Evolutionary conservation across 805 yeast genomes (phyloP), one percentile per base, ranked within the genome.

Genomic region (Yueomyces sinensis): DNA sequence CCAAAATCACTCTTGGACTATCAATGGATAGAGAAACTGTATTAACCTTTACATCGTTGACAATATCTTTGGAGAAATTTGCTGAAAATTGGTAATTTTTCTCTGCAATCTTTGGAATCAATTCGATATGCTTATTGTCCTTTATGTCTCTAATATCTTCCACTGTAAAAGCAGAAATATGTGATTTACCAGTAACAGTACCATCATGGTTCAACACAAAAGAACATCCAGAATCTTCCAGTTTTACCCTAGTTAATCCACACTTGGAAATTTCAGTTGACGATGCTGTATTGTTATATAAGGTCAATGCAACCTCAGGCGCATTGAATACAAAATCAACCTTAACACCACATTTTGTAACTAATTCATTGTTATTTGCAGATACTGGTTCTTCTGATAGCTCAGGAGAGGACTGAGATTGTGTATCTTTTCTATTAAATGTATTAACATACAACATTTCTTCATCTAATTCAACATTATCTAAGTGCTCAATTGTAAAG

Each of bases 1-100:
- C 95, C 20, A 91, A 53, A 32, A 91, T 75, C 9, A 80, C 68
- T 37, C 70, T 72, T 0, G 96, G 96, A 41, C 78, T 80, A 39
- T 83, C 94, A 9, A 89, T 68, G 0, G 84, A 73, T 4, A 80
- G 49, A 47, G 76, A 66, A 3, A 70, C 50, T 16, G 72, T 68
- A 4, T 72, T 63, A 27, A 65, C 56, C 34, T 66, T 64, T n/a
- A 57, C 53, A 0, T 46, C 42, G 2, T 50, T 56, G 3, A 54
- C 49, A 2, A 69, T 72, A 33, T 58, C 65, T 0, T 76, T 63
- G 0, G 58, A 45, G 0, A 70, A 62, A 15, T 64, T 62, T 2
- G 81, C 74, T 59, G 71, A 62, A 41, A 91, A 76, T 50, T 91
- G 97, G 44, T 80, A 64, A 17, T 74, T 73, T 2, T 69, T 74